Conservation (phyloP, 305 asterid genomes). For the Caryopteris hybrid region DNA sequence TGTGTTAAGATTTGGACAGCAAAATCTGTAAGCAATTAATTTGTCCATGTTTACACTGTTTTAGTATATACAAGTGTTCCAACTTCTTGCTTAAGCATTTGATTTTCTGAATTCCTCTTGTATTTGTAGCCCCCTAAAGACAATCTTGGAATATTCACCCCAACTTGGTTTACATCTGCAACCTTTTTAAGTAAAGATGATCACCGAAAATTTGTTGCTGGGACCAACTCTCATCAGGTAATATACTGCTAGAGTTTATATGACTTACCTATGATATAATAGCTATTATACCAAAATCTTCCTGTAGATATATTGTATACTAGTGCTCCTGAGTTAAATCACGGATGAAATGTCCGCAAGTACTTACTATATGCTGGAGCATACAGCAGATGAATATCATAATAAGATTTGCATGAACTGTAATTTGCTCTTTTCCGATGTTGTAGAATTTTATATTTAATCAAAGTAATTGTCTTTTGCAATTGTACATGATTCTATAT, state of each 20-base stretch:
- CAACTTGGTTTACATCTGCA: constrained; percentile 86
- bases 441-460: neutral
- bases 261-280: neutral
- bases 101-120: constrained; percentile 15
- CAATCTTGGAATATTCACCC: constrained; percentile 81
- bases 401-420: neutral
- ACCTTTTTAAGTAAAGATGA: constrained; percentile 78
- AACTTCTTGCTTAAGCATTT: constrained; percentile 9
- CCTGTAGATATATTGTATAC: neutral
- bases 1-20: constrained; percentile 66
- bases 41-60: constrained; percentile 8
- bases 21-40: constrained; percentile 58
- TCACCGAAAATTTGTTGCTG: constrained; percentile 84
- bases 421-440: neutral
- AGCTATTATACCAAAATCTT: neutral
- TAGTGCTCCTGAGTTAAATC: neutral
- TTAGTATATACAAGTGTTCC: constrained; percentile 5
- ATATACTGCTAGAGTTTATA: neutral
- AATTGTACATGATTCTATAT: neutral
- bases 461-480: neutral
- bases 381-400: neutral
- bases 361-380: neutral
- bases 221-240: constrained; percentile 88
- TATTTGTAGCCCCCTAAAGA: constrained; percentile 77
- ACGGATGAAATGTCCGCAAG: neutral